phyloP scores from a whole-genome alignment of 1,139 yeast species.

The Candida anutae region DNA sequence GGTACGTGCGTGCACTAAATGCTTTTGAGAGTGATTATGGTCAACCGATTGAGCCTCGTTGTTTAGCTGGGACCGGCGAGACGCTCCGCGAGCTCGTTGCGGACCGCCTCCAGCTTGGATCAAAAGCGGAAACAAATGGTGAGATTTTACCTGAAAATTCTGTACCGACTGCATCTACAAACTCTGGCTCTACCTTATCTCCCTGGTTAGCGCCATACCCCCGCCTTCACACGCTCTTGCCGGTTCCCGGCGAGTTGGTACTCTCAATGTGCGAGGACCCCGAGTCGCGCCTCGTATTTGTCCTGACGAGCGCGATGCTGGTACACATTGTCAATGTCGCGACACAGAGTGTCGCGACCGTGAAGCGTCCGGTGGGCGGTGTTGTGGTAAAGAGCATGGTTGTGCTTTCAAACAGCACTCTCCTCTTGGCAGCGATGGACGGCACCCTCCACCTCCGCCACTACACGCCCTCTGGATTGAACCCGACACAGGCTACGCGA shows the following conservation, averaged over 20 bases:
- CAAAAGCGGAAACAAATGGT: slow-evolving; percentile 9
- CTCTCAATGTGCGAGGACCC: slow-evolving; percentile 14
- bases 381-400: slow-evolving; percentile 31
- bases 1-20: slow-evolving; percentile 36
- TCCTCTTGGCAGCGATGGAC: slow-evolving; percentile 33
- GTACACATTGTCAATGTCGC: slow-evolving; percentile 13
- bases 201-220: slow-evolving; percentile 31
- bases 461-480: slow-evolving; percentile 5
- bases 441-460: slow-evolving; percentile 20
- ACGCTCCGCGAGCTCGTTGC: slow-evolving; percentile 41
- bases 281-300: slow-evolving; percentile 9
- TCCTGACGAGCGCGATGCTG: slow-evolving; percentile 20
- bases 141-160: no score
- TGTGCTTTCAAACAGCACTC: slow-evolving; percentile 7
- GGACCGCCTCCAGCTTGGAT: slow-evolving; percentile 39
- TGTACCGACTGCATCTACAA: slow-evolving; percentile 2
- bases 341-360: slow-evolving; percentile 1
- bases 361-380: slow-evolving; percentile 11
- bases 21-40: slow-evolving; percentile 44
- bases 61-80: slow-evolving; percentile 24
- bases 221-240: slow-evolving; percentile 4
- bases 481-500: slow-evolving; percentile 3
- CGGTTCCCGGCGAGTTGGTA: slow-evolving; percentile 14
- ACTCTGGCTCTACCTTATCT: slow-evolving; percentile 11
- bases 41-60: slow-evolving; percentile 17